Evolutionary conservation across 805 yeast species (phyloP), one percentile per base, ranked within the genome.

Genomic region (Starmerella sp.): DNA sequence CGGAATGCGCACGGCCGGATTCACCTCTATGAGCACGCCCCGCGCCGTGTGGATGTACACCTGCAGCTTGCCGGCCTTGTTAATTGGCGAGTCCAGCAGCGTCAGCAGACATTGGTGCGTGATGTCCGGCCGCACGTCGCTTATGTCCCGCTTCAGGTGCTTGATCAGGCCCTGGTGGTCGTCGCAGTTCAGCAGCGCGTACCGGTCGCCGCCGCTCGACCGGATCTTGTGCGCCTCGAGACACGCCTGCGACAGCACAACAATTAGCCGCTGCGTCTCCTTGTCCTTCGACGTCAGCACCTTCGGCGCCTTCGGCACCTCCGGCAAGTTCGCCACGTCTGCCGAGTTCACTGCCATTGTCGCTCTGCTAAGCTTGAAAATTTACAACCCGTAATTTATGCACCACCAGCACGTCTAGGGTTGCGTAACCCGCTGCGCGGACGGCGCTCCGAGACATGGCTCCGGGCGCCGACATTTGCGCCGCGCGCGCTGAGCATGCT

Each of bases 41-140:
- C 91, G 80, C 17, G 96, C 91, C 11, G 98, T 93, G 64, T 88
- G 96, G 56, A 93, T 89, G 71, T 91, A 93, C 13, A 93, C 98
- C 71, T 93, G 98, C 62, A 93, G 77, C 70, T 82, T 87, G 8
- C 98, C 98, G 6, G 97, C 97, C 71, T 93, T 93, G 74, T 93
- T 93, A 65, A 93, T 85, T 44, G 98, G 98, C n/a, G 96, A 87
- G 70, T 93, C 98, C 64, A 93, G 76, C 60, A 93, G 75, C 4
- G 98, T 91, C 70, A 93, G 76, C 43, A 93, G 79, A 76, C 98
- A 93, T 72, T 91, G 98, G 69, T 93, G 98, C 45, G 98, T 93
- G 65, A 93, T 93, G 70, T 93, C 98, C n/a, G 98, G 98, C 70
- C 98, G 82, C 7, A 97, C 97, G 67, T 93, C 98, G 49, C 95